Evolutionary conservation across 495 filamentous ascomycete genomes (phyloP), one percentile per base, ranked within the genome.

Genomic region (Aspergillus sclerotioniger): DNA sequence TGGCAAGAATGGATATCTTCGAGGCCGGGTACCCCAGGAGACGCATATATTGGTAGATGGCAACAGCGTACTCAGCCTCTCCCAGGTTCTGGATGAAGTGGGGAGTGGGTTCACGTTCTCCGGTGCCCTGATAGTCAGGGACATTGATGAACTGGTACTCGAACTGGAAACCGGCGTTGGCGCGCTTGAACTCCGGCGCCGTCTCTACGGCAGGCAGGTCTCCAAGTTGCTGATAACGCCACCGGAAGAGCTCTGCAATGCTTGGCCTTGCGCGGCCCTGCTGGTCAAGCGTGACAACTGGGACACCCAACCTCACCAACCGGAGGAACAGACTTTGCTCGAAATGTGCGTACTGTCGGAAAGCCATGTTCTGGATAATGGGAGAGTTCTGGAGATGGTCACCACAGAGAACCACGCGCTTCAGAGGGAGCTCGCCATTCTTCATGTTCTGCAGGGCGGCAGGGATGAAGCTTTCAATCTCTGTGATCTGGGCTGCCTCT

Each of bases 121-220:
- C 95, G 39, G 75, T 76, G 57, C 90, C 92, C 70, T 96, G 96
- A 74, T 97, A 97, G 65, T 98, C 91, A 15, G 87, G 85, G 2
- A 99, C 92, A 62, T 96, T 84, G 79, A 99, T 93, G 73, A 99
- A 98, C 65, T 99, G 94, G 70, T 94, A 97, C 51, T 96, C 92
- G 71, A 90, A 91, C 56, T 82, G 81, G 76, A 99, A 95, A 8
- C 94, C 94, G 41, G 94, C 85, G 74, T 99, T 99, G 31, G 92
- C 92, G 37, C 74, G 80, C 58, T 84, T 79, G 73, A 91, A 99
- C 61, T 96, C 90, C 3, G 76, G 74, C 8, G 77, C 69, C 6
- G 77, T 78, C 58, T 87, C 79, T 7, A 96, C 87, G 28, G 84
- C 75, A 43, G 92, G 89, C 2, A 99, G 79, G 63, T 95, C 89